Base-by-base conservation (phyloP, 2,329 filamentous ascomycete species). In the Pezicula rhizophila region DNA sequence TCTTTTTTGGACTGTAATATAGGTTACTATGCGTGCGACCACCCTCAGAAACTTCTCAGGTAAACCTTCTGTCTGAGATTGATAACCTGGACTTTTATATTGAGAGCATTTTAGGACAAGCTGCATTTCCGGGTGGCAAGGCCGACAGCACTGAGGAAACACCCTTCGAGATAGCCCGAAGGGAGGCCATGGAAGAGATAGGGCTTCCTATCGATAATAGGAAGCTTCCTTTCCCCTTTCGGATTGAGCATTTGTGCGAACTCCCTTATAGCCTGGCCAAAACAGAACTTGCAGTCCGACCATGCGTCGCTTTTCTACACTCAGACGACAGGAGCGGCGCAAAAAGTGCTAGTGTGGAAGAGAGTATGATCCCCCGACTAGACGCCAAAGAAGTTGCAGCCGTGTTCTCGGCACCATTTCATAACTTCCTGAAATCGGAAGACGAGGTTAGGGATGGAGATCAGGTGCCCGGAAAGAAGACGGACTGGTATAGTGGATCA, bases 101-200 rank as follows among this genome's bases (percentile, higher is more conserved):
- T 12, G 25, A 42, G 8, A 26, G 14, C 17, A 12, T 28, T 25
- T 14, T 20, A 62, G 60, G 60, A 2, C 89, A 96, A 62, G 90
- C 88, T 18, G 90, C 90, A 31, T 81, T 96, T 47, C 89, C 90
- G 0, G 89, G 89, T 46, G 91, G 89, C 57, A 87, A 82, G 70
- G 84, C 76, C 41, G 81, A 85, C 57, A 70, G 66, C 2, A 54
- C 70, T 3, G 67, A 73, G 25, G 80, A 85, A 60, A 79, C 78
- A n/a, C 76, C 80, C 8, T 84, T 79, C 80, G 79, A 91, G 62
- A 95, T 91, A 45, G 90, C 92, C 8, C 82, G 92, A 18, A 82
- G 92, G 55, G 92, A 97, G 73, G 91, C 92, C 1, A 87, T 79
- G 66, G 92, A 97, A 66, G 92, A 97, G 66, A 96, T 97, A 56